phyloP scores from a whole-genome alignment of 2,329 filamentous ascomycete genomes.

The Phaeomoniella chlamydospora region DNA sequence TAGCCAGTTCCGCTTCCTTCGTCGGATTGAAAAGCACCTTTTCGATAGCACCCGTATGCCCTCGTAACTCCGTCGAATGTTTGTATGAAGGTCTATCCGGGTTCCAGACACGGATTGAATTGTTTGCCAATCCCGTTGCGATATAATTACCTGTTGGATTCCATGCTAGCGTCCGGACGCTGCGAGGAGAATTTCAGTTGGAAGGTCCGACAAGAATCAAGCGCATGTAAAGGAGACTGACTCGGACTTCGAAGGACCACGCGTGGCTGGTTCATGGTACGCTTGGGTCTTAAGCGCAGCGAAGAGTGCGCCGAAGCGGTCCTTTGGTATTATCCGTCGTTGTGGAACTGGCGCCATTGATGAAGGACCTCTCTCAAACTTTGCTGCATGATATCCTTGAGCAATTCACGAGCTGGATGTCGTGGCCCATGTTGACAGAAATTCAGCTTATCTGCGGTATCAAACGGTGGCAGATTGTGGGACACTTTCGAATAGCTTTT shows the following conservation, averaged over 20 bases:
- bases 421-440: too few relatives aligned
- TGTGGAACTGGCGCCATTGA: conserved; percentile 22
- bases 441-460: too few relatives aligned
- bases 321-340: conserved; percentile 39
- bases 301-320: conserved; percentile 55
- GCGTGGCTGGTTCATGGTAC: conserved; percentile 49
- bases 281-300: conserved; percentile 53
- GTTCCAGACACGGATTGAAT: conserved; percentile 87
- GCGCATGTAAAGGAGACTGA: background rate
- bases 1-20: conserved; percentile 33
- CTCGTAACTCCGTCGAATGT: conserved; percentile 33
- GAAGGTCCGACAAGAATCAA: conserved; percentile 8
- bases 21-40: conserved; percentile 34
- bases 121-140: conserved; percentile 78
- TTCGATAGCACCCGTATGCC: conserved; percentile 30
- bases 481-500: too few relatives aligned
- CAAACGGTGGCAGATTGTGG: too few relatives aligned
- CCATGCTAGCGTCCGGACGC: conserved; percentile 73
- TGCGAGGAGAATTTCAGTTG: conserved; percentile 22
- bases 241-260: conserved; percentile 29
- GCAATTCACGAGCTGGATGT: too few relatives aligned
- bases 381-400: too few relatives aligned
- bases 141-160: conserved; percentile 72
- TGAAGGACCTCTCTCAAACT: background rate
- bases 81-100: conserved; percentile 30